Percentiles rank a stretch among this genome's conserved stretches.
phyloP scores from a whole-genome alignment of 345 rosid genomes.

The Eutrema japonicum region DNA sequence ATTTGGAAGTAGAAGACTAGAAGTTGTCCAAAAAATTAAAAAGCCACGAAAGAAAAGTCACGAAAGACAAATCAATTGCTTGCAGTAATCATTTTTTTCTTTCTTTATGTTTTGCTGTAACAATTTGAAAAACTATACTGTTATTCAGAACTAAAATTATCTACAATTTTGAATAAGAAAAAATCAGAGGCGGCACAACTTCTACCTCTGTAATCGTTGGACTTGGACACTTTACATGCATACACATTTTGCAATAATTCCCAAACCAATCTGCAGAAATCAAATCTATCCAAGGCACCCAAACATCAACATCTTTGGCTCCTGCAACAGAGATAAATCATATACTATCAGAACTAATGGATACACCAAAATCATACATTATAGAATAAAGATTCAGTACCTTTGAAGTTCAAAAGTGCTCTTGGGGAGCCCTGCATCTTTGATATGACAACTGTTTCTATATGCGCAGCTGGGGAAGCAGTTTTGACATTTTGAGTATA shows the following conservation, averaged over 20 bases:
- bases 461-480: conserved; percentile 21
- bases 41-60: background rate
- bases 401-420: conserved; percentile 22
- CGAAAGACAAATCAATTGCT: too few relatives aligned
- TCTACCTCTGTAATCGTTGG: conserved; percentile 10
- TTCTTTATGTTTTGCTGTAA: background rate
- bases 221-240: background rate
- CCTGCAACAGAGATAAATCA: conserved; percentile 9
- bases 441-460: conserved; percentile 4
- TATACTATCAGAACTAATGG: background rate
- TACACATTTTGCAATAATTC: conserved; percentile 10
- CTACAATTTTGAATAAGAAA: conserved; percentile 1
- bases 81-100: background rate
- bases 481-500: background rate
- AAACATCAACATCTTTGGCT: conserved; percentile 24
- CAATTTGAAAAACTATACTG: background rate
- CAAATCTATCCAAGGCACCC: conserved; percentile 17
- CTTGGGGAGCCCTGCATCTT: conserved; percentile 26
- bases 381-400: background rate
- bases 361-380: background rate
- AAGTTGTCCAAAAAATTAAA: too few relatives aligned
- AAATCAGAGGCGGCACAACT: background rate
- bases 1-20: too few relatives aligned
- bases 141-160: conserved; percentile 16
- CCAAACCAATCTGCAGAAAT: conserved; percentile 18